Conservation (phyloP, 2,329 filamentous ascomycete genomes). For the Conoideocrella luteorostrata region DNA sequence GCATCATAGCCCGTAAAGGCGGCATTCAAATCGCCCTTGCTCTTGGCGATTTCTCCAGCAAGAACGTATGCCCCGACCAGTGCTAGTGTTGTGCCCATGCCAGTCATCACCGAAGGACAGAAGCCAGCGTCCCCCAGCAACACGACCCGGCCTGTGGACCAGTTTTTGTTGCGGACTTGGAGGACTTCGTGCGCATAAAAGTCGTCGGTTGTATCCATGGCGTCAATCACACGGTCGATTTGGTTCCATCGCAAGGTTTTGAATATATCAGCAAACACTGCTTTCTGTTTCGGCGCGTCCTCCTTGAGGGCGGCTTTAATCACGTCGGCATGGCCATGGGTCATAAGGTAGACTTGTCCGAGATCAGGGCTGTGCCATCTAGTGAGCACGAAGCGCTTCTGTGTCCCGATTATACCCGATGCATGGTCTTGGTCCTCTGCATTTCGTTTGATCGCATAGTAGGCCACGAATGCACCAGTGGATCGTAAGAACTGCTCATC, state of each 20-base stretch:
- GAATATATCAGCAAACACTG: constrained; percentile 30
- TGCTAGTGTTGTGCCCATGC: constrained; percentile 40
- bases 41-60: constrained; percentile 35
- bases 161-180: constrained; percentile 33
- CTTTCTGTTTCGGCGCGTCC: constrained; percentile 22
- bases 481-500: constrained; percentile 6
- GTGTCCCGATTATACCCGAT: constrained; percentile 26
- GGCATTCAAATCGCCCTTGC: constrained; percentile 18
- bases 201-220: constrained; percentile 28
- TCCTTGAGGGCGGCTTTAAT: constrained; percentile 14
- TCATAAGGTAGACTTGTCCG: constrained; percentile 17
- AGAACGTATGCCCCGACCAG: constrained; percentile 44
- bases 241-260: constrained; percentile 38
- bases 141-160: constrained; percentile 34
- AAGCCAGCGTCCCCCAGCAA: constrained; percentile 45
- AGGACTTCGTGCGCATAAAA: constrained; percentile 40
- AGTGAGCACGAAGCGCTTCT: constrained; percentile 29
- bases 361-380: constrained; percentile 18
- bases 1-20: constrained; percentile 34
- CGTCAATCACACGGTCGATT: constrained; percentile 25
- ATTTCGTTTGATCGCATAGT: constrained; percentile 29
- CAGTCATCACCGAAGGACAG: constrained; percentile 32
- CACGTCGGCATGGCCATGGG: constrained; percentile 17
- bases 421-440: constrained; percentile 4
- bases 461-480: constrained; percentile 24